Conservation (phyloP, 1,284 basidiomycete genomes). For the Cutaneotrichosporon arboriforme region DNA sequence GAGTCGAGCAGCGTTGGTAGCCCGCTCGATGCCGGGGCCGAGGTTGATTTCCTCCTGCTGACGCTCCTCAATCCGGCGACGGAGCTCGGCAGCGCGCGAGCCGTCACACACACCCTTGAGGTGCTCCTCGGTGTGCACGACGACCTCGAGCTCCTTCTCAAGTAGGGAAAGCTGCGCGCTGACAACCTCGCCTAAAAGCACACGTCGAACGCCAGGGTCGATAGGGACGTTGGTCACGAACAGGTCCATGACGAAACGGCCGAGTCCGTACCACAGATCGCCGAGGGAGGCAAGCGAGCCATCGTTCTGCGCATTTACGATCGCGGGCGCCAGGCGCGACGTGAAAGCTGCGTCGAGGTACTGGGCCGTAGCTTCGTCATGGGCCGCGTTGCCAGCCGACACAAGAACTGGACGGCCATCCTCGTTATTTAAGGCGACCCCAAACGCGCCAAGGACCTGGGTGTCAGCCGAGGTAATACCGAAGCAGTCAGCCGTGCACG, state of each 20-base stretch:
- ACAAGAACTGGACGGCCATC: not conserved
- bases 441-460: conserved; percentile 25
- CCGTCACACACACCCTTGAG: conserved; percentile 61
- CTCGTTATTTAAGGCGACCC: not conserved
- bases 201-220: conserved; percentile 73
- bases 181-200: conserved; percentile 55
- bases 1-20: conserved; percentile 57
- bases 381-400: not conserved
- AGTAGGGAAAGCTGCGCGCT: conserved; percentile 53
- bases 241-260: conserved; percentile 50
- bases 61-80: conserved; percentile 39
- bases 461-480: not conserved
- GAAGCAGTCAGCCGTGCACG: not conserved
- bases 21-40: conserved; percentile 38
- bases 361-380: conserved; percentile 1
- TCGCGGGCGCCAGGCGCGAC: conserved; percentile 10
- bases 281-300: conserved; percentile 26
- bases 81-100: conserved; percentile 47
- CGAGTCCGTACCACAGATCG: conserved; percentile 60
- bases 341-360: conserved; percentile 16
- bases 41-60: conserved; percentile 30
- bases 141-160: conserved; percentile 56
- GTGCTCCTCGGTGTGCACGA: conserved; percentile 57
- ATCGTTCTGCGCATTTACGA: conserved; percentile 3
- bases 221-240: conserved; percentile 80